Evolutionary conservation across 2,329 filamentous ascomycete genomes (phyloP), one percentile per base, ranked within the genome.

Genomic region (Sporothrix inflata): DNA sequence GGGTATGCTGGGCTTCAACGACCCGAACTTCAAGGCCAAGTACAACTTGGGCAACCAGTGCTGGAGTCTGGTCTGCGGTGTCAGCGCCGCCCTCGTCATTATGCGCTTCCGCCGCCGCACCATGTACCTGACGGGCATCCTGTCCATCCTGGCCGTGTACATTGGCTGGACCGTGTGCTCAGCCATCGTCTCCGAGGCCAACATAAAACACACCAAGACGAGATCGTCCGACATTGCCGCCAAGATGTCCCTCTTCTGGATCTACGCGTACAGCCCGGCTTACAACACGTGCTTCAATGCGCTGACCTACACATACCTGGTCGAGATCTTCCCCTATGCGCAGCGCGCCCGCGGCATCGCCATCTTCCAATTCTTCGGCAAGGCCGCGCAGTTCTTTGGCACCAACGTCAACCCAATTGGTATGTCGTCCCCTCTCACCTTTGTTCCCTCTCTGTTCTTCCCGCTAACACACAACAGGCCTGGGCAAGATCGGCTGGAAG

Each of bases 221-320:
- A 21, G 3, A 6, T 30, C 65, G 11, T 79, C 74, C 60, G 30
- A 73, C 16, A 81, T 81, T 30, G 79, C 83, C 1, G 80, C 79
- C 47, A 78, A 77, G 75, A 78, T 77, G 79, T 81, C 68, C 72
- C 80, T 91, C 42, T 85, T 90, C 63, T 66, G 63, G 63, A 88
- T 88, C 75, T 90, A 89, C 74, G 81, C 83, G 4, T 91, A 89
- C 78, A 84, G 84, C 11, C 87, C 88, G 3, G 83, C 81, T 73
- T 91, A 91, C 78, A 90, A 90, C 75, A 83, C 91, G 67, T 89
- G 88, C n/a, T 89, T 90, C 78, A 91, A 91, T 77, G 87, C 89
- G 16, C 81, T 91, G 71, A 89, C 88, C 0, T 90, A 90, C 79
- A 90, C 79, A 1, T 80, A 80, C 72, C 77, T 80, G 6, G 77